A percentile compares a stretch with the other conserved stretches of the same genome.
These are phyloP conservation scores for Solanum gracilifrons DNA, from an alignment of 257 asterid genomes.

Conservation along the genomic window DNA sequence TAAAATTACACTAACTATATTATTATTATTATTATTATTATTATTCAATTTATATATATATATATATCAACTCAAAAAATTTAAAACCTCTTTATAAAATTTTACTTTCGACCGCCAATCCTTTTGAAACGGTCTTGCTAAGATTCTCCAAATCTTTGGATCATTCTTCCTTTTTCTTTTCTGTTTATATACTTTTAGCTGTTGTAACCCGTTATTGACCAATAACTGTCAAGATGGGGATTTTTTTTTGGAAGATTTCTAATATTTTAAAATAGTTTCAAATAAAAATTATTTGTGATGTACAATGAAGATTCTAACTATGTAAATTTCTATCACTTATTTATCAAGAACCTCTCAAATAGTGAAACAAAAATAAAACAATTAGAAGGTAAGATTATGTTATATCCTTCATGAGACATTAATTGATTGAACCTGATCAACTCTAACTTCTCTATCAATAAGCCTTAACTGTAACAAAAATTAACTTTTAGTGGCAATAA, in stretches of 20 bases:
- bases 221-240: not conserved
- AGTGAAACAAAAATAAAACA: not conserved
- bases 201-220: not conserved
- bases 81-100: too few species aligned
- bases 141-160: not conserved
- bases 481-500: too few species aligned
- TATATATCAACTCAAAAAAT: too few species aligned
- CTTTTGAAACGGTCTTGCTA: not conserved
- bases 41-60: too few species aligned
- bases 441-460: not conserved
- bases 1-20: too few species aligned
- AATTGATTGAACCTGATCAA: not conserved
- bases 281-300: not conserved
- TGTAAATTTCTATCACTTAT: not conserved
- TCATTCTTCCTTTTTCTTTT: not conserved
- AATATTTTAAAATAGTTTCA: not conserved
- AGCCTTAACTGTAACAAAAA: not conserved
- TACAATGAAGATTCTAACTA: not conserved
- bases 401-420: not conserved
- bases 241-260: not conserved
- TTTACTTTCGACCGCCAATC: not conserved
- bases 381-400: not conserved
- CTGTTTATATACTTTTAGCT: not conserved
- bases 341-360: not conserved
- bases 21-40: too few species aligned